Conservation (phyloP, 2,329 filamentous ascomycete genomes). For the Neofusicoccum cordaticola region DNA sequence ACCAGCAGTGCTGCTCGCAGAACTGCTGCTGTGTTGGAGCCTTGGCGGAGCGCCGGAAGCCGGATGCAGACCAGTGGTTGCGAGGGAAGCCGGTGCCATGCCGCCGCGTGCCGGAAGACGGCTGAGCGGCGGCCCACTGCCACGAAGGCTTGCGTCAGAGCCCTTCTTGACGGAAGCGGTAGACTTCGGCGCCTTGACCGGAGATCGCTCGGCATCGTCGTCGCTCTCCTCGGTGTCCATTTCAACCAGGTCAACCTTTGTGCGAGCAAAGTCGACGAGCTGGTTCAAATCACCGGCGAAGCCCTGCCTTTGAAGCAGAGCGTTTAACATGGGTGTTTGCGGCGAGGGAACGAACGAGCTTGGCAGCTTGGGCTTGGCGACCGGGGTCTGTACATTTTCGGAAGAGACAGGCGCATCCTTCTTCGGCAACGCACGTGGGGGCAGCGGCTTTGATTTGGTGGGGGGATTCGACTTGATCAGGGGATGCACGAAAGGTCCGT, state of each 20-base stretch:
- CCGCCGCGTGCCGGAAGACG: constrained; percentile 23
- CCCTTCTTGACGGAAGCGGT: constrained; percentile 7
- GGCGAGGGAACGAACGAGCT: constrained; percentile 36
- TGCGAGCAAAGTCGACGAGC: constrained; percentile 35
- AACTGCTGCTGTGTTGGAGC: constrained; percentile 7
- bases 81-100: constrained; percentile 29
- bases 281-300: constrained; percentile 39
- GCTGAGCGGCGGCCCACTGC: constrained; percentile 2
- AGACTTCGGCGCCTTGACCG: not conserved
- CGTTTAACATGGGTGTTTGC: constrained; percentile 42
- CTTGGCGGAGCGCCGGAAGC: not conserved
- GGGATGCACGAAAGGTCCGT: constrained; percentile 35
- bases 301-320: constrained; percentile 39
- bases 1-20: constrained; percentile 5
- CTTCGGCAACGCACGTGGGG: constrained; percentile 13
- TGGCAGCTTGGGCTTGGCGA: not conserved
- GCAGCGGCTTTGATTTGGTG: constrained; percentile 12
- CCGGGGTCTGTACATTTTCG: not conserved
- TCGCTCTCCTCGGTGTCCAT: constrained; percentile 32
- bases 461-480: constrained; percentile 23
- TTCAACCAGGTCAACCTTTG: constrained; percentile 35
- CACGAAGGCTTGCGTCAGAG: not conserved
- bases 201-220: constrained; percentile 26
- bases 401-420: not conserved
- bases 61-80: constrained; percentile 9